Evolutionary conservation across 805 yeast genomes (phyloP), one percentile per base, ranked within the genome.

Genomic region (Cyberlindnera galapagoensis): DNA sequence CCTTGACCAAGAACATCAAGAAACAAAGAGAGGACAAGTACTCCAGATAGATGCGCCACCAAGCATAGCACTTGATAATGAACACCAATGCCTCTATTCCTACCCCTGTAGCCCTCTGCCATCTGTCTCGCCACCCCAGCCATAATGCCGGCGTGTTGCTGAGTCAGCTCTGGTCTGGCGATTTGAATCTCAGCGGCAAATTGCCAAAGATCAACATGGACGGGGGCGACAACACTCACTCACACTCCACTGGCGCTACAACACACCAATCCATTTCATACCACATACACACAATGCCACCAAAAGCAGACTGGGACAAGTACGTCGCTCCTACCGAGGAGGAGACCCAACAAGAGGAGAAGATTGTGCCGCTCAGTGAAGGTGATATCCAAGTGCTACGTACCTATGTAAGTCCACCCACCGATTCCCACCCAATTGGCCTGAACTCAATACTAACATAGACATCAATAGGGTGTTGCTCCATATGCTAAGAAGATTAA

Each of bases 221-320:
- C n/a, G n/a, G n/a, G n/a, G n/a, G n/a, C n/a, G n/a, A n/a, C n/a
- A n/a, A n/a, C n/a, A n/a, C n/a, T n/a, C n/a, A n/a, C n/a, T n/a
- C n/a, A n/a, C n/a, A n/a, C n/a, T n/a, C n/a, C n/a, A n/a, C n/a
- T n/a, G n/a, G n/a, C n/a, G n/a, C n/a, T n/a, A n/a, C n/a, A n/a
- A n/a, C n/a, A n/a, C n/a, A n/a, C n/a, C n/a, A n/a, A n/a, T n/a
- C n/a, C n/a, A n/a, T n/a, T n/a, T n/a, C n/a, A n/a, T n/a, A n/a
- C n/a, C n/a, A n/a, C n/a, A n/a, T n/a, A n/a, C n/a, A n/a, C n/a
- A 28, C 11, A 27, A 88, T 88, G 97, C 88, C 97, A 40, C 95
- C 97, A 47, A 92, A 87, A 68, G 92, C 87, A 36, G 95, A 92
- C 60, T 92, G 99, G 99, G 99, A 94, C 56, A 92, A 92, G 59